Evolutionary conservation across 352 stramenopile species (phyloP).

Genomic region (Pythium periplocum): DNA sequence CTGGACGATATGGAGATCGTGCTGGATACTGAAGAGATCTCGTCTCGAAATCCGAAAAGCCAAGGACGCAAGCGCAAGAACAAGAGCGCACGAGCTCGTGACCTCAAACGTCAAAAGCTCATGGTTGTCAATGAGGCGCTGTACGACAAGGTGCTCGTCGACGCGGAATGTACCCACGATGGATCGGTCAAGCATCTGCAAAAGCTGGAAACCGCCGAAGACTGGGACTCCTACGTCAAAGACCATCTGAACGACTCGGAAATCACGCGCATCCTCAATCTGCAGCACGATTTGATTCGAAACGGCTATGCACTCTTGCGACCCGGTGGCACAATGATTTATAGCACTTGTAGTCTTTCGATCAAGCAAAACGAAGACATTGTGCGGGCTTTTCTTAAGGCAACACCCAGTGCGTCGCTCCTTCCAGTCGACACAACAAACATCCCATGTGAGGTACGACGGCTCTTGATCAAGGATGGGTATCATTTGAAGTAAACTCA

Average conservation of each 20-base stretch:
- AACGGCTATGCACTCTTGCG: slow-evolving; percentile 89
- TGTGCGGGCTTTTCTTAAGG: slow-evolving; percentile 74
- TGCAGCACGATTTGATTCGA: slow-evolving; percentile 55
- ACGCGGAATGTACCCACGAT: slow-evolving; percentile 95
- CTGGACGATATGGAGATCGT: slow-evolving; percentile 39
- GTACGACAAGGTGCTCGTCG: slow-evolving; percentile 94
- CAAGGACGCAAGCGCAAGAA: slow-evolving; percentile 88
- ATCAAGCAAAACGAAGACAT: slow-evolving; percentile 92
- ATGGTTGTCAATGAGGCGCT: slow-evolving; percentile 14
- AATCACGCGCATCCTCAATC: slow-evolving; percentile 47
- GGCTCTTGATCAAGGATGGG: not conserved
- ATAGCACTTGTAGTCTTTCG: slow-evolving; percentile 94
- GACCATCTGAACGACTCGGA: slow-evolving; percentile 55
- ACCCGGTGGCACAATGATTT: slow-evolving; percentile 88
- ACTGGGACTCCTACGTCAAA: slow-evolving; percentile 74
- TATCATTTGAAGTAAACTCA: not conserved
- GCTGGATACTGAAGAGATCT: slow-evolving; percentile 67
- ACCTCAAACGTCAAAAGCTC: slow-evolving; percentile 37
- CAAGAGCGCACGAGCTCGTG: slow-evolving; percentile 77
- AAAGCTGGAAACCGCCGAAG: slow-evolving; percentile 53
- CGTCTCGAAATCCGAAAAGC: slow-evolving; percentile 26
- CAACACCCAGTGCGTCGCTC: slow-evolving; percentile 29
- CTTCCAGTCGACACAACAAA: slow-evolving; percentile 29
- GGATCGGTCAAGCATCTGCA: slow-evolving; percentile 89
- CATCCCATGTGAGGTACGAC: slow-evolving; percentile 44